These are phyloP conservation scores for Capronia epimyces DNA, from an alignment of 2,329 filamentous ascomycete species.

Conservation along the genomic window DNA sequence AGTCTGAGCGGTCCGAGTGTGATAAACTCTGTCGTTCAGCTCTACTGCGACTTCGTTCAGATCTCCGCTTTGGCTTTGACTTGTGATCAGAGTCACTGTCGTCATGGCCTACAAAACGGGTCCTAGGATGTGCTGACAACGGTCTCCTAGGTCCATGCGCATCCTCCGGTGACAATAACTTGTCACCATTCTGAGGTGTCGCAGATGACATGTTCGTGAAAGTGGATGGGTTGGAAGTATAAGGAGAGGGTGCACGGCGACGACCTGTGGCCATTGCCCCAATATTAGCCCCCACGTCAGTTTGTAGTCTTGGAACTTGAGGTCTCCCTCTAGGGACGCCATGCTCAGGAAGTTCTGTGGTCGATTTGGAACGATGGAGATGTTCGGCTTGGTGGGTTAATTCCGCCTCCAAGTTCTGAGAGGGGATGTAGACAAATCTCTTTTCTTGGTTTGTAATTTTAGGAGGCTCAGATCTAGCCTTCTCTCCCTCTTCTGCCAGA, in stretches of 20 bases:
- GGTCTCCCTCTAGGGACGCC: constrained; percentile 18
- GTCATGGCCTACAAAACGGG: constrained; percentile 5
- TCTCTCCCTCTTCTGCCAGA: not conserved
- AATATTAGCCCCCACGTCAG: constrained; percentile 19
- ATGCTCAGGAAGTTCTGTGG: constrained; percentile 12
- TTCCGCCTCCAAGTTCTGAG: constrained; percentile 9
- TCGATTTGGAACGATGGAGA: constrained; percentile 23
- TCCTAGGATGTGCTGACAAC: constrained; percentile 14
- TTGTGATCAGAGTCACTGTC: constrained; percentile 21
- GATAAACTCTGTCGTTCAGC: constrained; percentile 15
- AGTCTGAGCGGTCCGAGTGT: constrained; percentile 18
- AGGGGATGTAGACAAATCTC: constrained; percentile 19
- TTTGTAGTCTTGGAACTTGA: constrained; percentile 27
- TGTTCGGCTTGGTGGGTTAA: not conserved
- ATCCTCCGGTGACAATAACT: constrained; percentile 17
- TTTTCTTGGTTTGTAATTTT: constrained; percentile 14
- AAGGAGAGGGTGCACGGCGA: constrained; percentile 26
- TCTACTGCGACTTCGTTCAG: constrained; percentile 19
- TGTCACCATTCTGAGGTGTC: constrained; percentile 6
- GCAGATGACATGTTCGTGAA: constrained; percentile 3
- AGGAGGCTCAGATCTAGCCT: not conserved
- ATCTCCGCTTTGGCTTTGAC: constrained; percentile 9
- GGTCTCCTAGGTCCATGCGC: constrained; percentile 14
- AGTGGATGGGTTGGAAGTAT: constrained; percentile 12
- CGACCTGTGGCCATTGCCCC: constrained; percentile 16